Conservation (phyloP, 2,329 filamentous ascomycete species). For the Cercospora brassicicola region DNA sequence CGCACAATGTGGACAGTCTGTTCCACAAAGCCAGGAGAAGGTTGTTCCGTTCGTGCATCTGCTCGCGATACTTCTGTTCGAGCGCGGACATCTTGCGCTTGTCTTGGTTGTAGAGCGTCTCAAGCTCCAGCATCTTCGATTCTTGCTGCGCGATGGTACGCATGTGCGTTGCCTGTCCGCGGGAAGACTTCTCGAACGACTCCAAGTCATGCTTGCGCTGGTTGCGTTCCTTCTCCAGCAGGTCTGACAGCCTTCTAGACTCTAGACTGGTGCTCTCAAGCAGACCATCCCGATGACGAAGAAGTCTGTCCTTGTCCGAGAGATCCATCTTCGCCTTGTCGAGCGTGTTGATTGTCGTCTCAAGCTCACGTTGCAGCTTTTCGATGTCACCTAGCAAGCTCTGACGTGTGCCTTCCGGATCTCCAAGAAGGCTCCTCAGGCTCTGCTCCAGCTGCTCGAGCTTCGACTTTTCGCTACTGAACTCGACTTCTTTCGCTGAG, state of each 20-base stretch:
- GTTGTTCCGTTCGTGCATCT: conserved; percentile 85
- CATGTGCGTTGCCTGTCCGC: conserved; percentile 82
- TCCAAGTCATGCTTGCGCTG: conserved; percentile 82
- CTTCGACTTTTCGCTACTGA: conserved; percentile 85
- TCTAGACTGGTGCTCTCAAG: conserved; percentile 88
- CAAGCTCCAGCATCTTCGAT: conserved; percentile 79
- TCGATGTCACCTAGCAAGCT: conserved; percentile 79
- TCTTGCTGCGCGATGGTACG: conserved; percentile 84
- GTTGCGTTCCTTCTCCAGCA: conserved; percentile 87
- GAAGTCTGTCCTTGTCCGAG: conserved; percentile 85
- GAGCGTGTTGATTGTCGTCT: conserved; percentile 78
- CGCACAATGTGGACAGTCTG: conserved; percentile 78
- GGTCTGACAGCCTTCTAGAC: conserved; percentile 76
- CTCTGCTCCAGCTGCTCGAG: conserved; percentile 87
- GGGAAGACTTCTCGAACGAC: conserved; percentile 83
- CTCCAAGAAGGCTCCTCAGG: conserved; percentile 80
- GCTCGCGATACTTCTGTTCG: conserved; percentile 79
- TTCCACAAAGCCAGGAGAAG: conserved; percentile 89
- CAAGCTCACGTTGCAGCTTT: conserved; percentile 83
- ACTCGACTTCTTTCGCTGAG: conserved; percentile 81
- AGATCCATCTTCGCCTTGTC: conserved; percentile 74
- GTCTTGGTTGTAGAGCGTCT: conserved; percentile 74
- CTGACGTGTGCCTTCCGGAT: conserved; percentile 80
- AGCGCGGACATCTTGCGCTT: conserved; percentile 72
- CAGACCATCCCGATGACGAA: conserved; percentile 84